phyloP scores from a whole-genome alignment of 2,329 filamentous ascomycete genomes.

The Orbilia brochopaga region DNA sequence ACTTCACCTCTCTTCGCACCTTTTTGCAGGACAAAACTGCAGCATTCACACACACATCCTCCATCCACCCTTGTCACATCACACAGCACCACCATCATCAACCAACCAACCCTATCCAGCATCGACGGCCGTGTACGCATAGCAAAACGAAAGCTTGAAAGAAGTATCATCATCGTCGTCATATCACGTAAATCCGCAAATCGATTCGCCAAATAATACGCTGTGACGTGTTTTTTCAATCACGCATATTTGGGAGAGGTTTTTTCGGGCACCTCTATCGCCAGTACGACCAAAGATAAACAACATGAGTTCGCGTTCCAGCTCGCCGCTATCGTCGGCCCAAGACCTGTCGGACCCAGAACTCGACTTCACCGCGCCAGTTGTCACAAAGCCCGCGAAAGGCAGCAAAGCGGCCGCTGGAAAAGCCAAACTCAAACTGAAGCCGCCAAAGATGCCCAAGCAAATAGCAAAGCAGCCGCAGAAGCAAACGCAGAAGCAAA shows the following conservation, averaged over 20 bases:
- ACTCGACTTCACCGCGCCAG: conserved; percentile 32
- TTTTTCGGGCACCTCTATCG: background rate
- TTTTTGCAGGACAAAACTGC: background rate
- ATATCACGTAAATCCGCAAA: conserved; percentile 5
- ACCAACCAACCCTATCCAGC: background rate
- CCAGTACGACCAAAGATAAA: background rate
- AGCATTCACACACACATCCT: background rate
- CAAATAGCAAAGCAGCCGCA: conserved; percentile 7
- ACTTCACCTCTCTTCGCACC: background rate
- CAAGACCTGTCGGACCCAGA: conserved; percentile 47
- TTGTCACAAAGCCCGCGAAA: conserved; percentile 18
- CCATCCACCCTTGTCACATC: background rate
- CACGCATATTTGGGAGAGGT: background rate
- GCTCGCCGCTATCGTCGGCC: conserved; percentile 47
- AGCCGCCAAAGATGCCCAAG: conserved; percentile 26
- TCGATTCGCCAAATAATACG: background rate
- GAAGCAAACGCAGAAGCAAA: background rate
- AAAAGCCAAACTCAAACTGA: conserved; percentile 10
- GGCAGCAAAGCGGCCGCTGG: background rate
- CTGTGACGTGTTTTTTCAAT: conserved; percentile 35
- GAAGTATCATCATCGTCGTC: no score
- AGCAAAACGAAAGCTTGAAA: conserved; percentile 6
- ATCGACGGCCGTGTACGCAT: conserved; percentile 12
- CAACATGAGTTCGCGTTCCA: conserved; percentile 48
- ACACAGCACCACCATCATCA: background rate